Percentiles rank a stretch among this genome's conserved stretches.
These are phyloP conservation scores for Barnettozyma pratensis DNA, from an alignment of 805 yeast genomes.

Conservation along the genomic window DNA sequence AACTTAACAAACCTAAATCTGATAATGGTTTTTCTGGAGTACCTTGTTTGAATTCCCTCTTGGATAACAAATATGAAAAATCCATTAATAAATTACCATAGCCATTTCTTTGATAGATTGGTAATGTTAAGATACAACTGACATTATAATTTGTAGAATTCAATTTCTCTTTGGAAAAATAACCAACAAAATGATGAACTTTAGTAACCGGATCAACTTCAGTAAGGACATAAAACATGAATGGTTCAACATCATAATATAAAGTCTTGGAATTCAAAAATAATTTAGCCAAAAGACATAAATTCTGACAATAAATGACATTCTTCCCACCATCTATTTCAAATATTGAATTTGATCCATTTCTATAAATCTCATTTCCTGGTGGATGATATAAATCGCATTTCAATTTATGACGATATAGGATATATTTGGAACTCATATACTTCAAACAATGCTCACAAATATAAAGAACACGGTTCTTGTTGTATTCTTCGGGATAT, in stretches of 20 bases:
- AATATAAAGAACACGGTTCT: constrained; percentile 55
- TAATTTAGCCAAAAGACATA: constrained; percentile 84
- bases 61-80: constrained; percentile 76
- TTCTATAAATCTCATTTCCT: constrained; percentile 86
- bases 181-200: constrained; percentile 81
- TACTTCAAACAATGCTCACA: constrained; percentile 86
- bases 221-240: constrained; percentile 80
- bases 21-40: constrained; percentile 95
- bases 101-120: constrained; percentile 82
- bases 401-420: constrained; percentile 67
- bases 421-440: constrained; percentile 61
- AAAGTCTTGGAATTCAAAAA: constrained; percentile 88
- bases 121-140: constrained; percentile 86
- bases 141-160: constrained; percentile 76
- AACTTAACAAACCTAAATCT: constrained; percentile 79
- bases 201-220: constrained; percentile 45
- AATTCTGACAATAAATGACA: constrained; percentile 77
- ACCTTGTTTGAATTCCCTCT: constrained; percentile 73
- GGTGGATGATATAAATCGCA: constrained; percentile 78
- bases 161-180: constrained; percentile 82
- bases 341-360: constrained; percentile 65
- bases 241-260: constrained; percentile 94
- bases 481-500: constrained; percentile 80
- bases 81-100: constrained; percentile 87
- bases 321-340: constrained; percentile 91